Conservation (phyloP, 2,329 filamentous ascomycete species). For the Fusarium lateritium region DNA sequence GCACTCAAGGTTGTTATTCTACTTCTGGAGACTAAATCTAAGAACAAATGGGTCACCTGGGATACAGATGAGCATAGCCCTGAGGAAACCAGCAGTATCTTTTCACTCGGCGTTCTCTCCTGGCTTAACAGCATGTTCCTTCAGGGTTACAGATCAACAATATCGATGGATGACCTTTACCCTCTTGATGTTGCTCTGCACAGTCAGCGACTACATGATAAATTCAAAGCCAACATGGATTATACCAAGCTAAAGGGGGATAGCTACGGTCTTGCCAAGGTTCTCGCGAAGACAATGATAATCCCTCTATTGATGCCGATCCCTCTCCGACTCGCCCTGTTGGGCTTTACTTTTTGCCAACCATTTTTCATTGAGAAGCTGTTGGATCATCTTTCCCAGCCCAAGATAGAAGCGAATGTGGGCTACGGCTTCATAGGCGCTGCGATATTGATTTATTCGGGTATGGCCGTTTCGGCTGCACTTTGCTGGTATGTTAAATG, state of each 20-base stretch:
- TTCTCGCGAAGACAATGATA: slow-evolving; percentile 49
- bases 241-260: slow-evolving; percentile 28
- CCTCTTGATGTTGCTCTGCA: slow-evolving; percentile 50
- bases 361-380: slow-evolving; percentile 59
- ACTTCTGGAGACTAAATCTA: slow-evolving; percentile 56
- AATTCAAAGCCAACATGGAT: slow-evolving; percentile 46
- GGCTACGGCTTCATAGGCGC: slow-evolving; percentile 61
- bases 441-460: slow-evolving; percentile 55
- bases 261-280: slow-evolving; percentile 48
- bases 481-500: slow-evolving; percentile 57
- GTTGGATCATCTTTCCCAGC: slow-evolving; percentile 52
- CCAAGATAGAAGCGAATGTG: slow-evolving; percentile 41
- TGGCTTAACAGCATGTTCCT: slow-evolving; percentile 56
- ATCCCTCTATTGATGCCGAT: slow-evolving; percentile 54
- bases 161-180: slow-evolving; percentile 54
- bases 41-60: slow-evolving; percentile 57
- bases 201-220: slow-evolving; percentile 24
- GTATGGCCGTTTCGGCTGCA: slow-evolving; percentile 58
- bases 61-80: slow-evolving; percentile 55
- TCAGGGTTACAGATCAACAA: slow-evolving; percentile 53
- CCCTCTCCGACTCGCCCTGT: slow-evolving; percentile 54
- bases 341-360: slow-evolving; percentile 59
- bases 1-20: slow-evolving; percentile 54
- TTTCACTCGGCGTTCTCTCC: slow-evolving; percentile 51
- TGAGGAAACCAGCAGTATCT: slow-evolving; percentile 54